Conservation (phyloP, 31 red algal species). For the Asparagopsis taxiformis region DNA sequence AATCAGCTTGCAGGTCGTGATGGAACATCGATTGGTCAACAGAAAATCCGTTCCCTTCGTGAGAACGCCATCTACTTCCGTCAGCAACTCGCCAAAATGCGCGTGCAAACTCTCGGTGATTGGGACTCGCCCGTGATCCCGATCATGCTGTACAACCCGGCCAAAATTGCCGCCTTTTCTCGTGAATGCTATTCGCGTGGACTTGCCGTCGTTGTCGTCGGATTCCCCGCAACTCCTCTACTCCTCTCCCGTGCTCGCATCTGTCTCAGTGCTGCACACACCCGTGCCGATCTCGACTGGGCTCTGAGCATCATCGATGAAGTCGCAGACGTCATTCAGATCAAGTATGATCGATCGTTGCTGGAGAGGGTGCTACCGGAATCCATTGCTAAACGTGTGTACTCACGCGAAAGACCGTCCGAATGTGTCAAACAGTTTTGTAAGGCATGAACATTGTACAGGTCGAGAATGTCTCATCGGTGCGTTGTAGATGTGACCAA, state of each 20-base stretch:
- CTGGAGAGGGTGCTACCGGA: conserved; percentile 33
- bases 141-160: conserved; percentile 95
- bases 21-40: conserved; percentile 75
- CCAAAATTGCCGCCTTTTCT: conserved; percentile 94
- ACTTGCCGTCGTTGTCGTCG: conserved; percentile 95
- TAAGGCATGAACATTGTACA: no score
- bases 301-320: conserved; percentile 88
- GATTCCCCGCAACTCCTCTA: conserved; percentile 95
- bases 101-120: conserved; percentile 87
- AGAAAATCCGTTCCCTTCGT: conserved; percentile 73
- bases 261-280: conserved; percentile 92
- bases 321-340: conserved; percentile 82
- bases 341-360: conserved; percentile 76
- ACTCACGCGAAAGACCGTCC: no score
- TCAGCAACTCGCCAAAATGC: conserved; percentile 80
- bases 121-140: conserved; percentile 94
- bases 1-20: conserved; percentile 81
- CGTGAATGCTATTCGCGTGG: conserved; percentile 91
- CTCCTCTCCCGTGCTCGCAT: conserved; percentile 89
- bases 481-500: no score
- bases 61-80: conserved; percentile 95
- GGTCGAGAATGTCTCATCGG: no score
- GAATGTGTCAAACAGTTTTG: no score
- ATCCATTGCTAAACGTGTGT: no score
- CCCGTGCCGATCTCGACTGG: conserved; percentile 83